Evolutionary conservation across 306 rosid species (phyloP).

Genomic region (Inga laurina): DNA sequence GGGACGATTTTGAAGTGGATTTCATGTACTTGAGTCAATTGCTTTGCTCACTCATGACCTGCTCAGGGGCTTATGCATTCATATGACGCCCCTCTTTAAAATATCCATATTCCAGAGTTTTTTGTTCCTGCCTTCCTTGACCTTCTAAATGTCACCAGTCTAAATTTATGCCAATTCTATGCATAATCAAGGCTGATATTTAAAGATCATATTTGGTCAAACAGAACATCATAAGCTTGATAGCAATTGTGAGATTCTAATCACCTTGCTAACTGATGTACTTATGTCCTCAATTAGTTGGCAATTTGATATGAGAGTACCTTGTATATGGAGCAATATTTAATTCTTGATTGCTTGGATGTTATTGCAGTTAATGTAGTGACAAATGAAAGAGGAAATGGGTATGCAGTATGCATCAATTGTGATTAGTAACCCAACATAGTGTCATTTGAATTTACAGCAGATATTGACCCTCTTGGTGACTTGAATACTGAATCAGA

Average conservation of each 20-base stretch:
- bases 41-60: neutral
- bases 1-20: neutral
- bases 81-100: too few species aligned
- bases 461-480: slow-evolving; percentile 81
- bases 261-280: too few species aligned
- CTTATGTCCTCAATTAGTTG: neutral
- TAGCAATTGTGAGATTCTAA: too few species aligned
- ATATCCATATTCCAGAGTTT: neutral
- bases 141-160: neutral
- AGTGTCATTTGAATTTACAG: slow-evolving; percentile 30
- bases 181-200: neutral
- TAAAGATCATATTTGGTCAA: neutral
- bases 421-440: neutral
- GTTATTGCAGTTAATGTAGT: neutral
- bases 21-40: neutral
- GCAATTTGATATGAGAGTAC: neutral
- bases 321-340: neutral
- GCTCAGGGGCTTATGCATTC: neutral
- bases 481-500: slow-evolving; percentile 91
- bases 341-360: neutral
- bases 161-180: neutral
- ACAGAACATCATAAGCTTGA: neutral
- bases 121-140: neutral
- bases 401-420: slow-evolving; percentile 7
- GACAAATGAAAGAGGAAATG: neutral